phyloP scores from a whole-genome alignment of 2,329 filamentous ascomycete genomes.

The Xylariaceae sp. region DNA sequence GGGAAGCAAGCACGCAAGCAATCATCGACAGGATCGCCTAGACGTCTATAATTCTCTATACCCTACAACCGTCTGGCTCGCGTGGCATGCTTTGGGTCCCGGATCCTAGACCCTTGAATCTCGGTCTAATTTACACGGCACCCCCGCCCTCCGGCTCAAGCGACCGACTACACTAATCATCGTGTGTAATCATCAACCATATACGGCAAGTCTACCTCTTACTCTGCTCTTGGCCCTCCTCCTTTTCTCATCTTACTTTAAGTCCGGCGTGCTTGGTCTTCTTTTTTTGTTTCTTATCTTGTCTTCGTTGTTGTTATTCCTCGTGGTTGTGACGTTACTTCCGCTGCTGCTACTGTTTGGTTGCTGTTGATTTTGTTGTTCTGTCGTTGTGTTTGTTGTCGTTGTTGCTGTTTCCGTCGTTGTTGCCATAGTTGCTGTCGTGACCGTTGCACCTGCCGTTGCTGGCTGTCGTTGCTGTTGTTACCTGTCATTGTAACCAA shows the following conservation, averaged over 20 bases:
- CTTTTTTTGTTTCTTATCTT: background rate
- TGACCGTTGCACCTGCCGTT: too few species aligned
- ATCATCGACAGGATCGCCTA: constrained; percentile 1
- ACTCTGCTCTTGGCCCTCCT: background rate
- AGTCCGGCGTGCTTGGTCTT: background rate
- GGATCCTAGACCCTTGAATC: constrained; percentile 13
- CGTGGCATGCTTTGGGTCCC: constrained; percentile 8
- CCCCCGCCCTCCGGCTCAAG: constrained; percentile 7
- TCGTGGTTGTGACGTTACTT: background rate
- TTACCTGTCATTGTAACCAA: background rate
- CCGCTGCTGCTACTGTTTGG: too few species aligned
- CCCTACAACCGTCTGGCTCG: constrained; percentile 8
- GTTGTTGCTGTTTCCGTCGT: background rate
- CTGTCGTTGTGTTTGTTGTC: background rate
- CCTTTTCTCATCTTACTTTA: background rate
- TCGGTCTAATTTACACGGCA: constrained; percentile 17
- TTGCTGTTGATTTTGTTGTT: background rate
- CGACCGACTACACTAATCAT: background rate
- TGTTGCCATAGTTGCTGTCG: background rate
- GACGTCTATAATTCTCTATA: constrained; percentile 12
- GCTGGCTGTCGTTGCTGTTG: too few species aligned
- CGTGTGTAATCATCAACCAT: background rate
- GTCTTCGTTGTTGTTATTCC: background rate
- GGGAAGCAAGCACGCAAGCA: background rate
- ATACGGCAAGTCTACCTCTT: background rate